A percentile compares a stretch with the other conserved stretches of the same genome.
These are phyloP conservation scores for Elsinoe fawcettii DNA, from an alignment of 2,329 filamentous ascomycete genomes.

Conservation along the genomic window DNA sequence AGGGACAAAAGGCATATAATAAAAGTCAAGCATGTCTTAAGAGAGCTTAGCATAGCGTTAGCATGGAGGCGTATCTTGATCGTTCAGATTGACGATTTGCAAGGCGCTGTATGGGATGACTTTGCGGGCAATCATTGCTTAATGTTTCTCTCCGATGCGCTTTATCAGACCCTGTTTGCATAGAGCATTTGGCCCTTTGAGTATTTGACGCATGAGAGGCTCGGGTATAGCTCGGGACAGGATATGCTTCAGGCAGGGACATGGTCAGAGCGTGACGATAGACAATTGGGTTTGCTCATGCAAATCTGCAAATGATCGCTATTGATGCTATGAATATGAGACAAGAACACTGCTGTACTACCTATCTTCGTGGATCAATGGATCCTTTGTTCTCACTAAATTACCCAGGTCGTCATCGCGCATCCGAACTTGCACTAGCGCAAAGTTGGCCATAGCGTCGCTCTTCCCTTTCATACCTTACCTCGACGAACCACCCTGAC, in stretches of 20 bases:
- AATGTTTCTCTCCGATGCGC: neutral
- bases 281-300: neutral
- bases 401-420: neutral
- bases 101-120: constrained; percentile 13
- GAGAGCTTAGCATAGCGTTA: constrained; percentile 14
- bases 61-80: constrained; percentile 13
- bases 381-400: neutral
- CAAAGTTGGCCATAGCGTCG: neutral
- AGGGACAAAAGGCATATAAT: neutral
- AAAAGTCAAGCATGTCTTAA: constrained; percentile 14
- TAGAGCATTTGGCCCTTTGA: neutral
- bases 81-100: constrained; percentile 4
- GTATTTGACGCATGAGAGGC: neutral
- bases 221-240: neutral
- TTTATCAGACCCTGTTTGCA: neutral
- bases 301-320: neutral
- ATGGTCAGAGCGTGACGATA: neutral
- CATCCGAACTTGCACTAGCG: neutral
- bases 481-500: neutral
- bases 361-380: neutral
- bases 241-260: neutral
- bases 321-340: neutral
- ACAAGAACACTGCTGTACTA: neutral
- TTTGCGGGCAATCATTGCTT: neutral
- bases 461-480: neutral